A percentile compares a stretch with the other conserved stretches of the same genome.
Evolutionary conservation across 2,329 filamentous ascomycete species (phyloP).

Genomic region (Beauveria pseudobassiana): DNA sequence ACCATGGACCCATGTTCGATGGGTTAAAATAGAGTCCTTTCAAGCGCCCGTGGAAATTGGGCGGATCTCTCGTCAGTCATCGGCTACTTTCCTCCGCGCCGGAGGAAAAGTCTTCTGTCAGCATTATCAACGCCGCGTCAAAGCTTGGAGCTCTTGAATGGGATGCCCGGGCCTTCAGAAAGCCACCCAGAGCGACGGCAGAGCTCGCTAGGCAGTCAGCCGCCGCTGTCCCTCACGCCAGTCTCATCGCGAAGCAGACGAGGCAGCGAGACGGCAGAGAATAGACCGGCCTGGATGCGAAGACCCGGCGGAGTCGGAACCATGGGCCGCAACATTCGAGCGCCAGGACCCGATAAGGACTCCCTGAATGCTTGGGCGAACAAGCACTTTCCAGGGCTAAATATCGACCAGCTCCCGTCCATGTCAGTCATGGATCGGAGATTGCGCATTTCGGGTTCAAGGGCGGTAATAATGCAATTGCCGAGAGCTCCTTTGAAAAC

Average conservation of each 20-base stretch:
- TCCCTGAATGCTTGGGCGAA: conserved; percentile 77
- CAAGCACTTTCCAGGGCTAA: conserved; percentile 73
- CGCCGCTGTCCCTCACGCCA: conserved; percentile 25
- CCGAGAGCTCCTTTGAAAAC: conserved; percentile 44
- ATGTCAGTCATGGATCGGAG: conserved; percentile 57
- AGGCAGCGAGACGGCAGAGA: conserved; percentile 31
- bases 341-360: conserved; percentile 77
- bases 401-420: conserved; percentile 59
- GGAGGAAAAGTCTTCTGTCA: conserved; percentile 74
- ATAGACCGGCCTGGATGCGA: conserved; percentile 56
- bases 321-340: conserved; percentile 60
- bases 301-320: conserved; percentile 86
- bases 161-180: conserved; percentile 29
- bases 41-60: conserved; percentile 73
- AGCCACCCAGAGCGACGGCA: conserved; percentile 32
- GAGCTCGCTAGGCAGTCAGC: conserved; percentile 32
- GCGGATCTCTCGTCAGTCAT: conserved; percentile 72
- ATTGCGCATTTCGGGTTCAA: conserved; percentile 50
- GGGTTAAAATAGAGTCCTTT: conserved; percentile 71
- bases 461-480: conserved; percentile 34
- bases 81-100: conserved; percentile 84
- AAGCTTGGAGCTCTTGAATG: conserved; percentile 52
- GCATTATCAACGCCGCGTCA: conserved; percentile 59
- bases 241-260: conserved; percentile 29
- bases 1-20: conserved; percentile 81